phyloP scores from a whole-genome alignment of 1,139 yeast genomes.

The Saccharomyces pastorianus region DNA sequence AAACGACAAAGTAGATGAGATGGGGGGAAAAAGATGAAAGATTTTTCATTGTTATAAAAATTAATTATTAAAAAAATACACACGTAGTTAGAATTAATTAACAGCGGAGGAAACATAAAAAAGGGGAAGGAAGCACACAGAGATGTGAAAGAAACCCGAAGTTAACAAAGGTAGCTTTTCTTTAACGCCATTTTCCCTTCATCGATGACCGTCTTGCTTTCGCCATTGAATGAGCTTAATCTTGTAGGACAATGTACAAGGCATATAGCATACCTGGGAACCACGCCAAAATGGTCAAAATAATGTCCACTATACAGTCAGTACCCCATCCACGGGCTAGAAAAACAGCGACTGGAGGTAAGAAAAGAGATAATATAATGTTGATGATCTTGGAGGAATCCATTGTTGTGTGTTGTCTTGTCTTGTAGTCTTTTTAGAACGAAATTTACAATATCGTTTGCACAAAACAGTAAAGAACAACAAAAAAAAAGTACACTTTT shows the following conservation, averaged over 20 bases:
- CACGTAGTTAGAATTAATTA: neutral
- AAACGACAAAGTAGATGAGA: too few species aligned
- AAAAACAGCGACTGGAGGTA: constrained; percentile 79
- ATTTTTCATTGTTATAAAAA: neutral
- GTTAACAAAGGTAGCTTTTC: neutral
- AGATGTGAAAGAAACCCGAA: constrained; percentile 15
- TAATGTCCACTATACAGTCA: constrained; percentile 52
- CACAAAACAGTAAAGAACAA: too few species aligned
- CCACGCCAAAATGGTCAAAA: constrained; percentile 66
- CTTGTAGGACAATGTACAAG: constrained; percentile 43
- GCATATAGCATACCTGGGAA: constrained; percentile 68
- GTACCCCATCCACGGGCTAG: constrained; percentile 65
- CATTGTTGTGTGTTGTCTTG: constrained; percentile 10
- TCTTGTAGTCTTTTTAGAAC: neutral
- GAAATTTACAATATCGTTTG: too few species aligned
- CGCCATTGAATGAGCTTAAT: constrained; percentile 3
- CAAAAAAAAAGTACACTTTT: too few species aligned
- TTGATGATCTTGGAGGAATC: constrained; percentile 25
- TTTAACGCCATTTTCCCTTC: too few species aligned
- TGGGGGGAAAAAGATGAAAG: neutral
- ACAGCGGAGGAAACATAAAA: constrained; percentile 3
- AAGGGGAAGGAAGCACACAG: constrained; percentile 15
- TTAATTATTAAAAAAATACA: neutral
- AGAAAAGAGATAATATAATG: constrained; percentile 45
- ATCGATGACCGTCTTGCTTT: neutral